phyloP scores from a whole-genome alignment of 2,329 filamentous ascomycete genomes.

The Emericellopsis atlantica region DNA sequence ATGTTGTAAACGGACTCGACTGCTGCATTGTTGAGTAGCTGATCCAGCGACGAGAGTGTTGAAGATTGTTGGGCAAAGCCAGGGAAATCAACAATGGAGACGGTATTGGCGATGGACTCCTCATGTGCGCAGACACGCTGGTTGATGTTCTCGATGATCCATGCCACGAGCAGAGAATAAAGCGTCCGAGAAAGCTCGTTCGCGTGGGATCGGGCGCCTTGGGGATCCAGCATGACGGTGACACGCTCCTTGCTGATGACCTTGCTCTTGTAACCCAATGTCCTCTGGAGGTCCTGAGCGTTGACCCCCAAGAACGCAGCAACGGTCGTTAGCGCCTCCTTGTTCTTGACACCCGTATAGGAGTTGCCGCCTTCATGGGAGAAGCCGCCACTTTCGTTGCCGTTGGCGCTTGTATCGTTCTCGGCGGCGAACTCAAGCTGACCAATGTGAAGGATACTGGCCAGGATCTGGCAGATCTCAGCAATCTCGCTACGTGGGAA shows the following conservation, averaged over 20 bases:
- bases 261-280: constrained; percentile 91
- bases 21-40: constrained; percentile 88
- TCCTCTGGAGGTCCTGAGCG: constrained; percentile 69
- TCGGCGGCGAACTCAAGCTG: constrained; percentile 88
- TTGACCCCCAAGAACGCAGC: constrained; percentile 91
- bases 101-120: constrained; percentile 81
- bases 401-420: constrained; percentile 63
- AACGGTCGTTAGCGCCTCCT: constrained; percentile 72
- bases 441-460: constrained; percentile 90
- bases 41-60: constrained; percentile 77
- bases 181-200: constrained; percentile 88
- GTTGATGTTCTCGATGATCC: constrained; percentile 87
- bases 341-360: constrained; percentile 83
- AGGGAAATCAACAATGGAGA: constrained; percentile 92
- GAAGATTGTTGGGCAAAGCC: constrained; percentile 79
- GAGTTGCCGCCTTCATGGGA: constrained; percentile 87
- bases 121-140: constrained; percentile 78
- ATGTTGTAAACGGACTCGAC: constrained; percentile 88
- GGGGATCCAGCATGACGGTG: constrained; percentile 95
- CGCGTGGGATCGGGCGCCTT: constrained; percentile 79
- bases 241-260: constrained; percentile 92
- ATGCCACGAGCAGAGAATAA: constrained; percentile 88
- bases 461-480: constrained; percentile 90
- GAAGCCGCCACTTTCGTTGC: constrained; percentile 89
- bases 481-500: constrained; percentile 90